Conservation (phyloP, 23 red algal genomes). For the Porphyridium purpureum region DNA sequence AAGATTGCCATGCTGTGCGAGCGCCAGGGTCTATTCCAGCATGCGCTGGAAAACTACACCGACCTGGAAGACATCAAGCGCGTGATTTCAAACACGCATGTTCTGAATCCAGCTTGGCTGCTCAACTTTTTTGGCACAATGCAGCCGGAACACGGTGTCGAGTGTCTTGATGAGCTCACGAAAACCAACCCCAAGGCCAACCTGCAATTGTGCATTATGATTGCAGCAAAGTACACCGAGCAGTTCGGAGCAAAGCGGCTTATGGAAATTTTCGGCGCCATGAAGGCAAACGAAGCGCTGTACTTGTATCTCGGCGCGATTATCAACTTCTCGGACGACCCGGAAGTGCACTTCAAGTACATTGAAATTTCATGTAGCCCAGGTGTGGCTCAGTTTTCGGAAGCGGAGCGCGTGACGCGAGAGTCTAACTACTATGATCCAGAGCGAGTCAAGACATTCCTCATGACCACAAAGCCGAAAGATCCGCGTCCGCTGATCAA, state of each 20-base stretch:
- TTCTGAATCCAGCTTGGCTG: conserved; percentile 80
- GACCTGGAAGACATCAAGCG: conserved; percentile 85
- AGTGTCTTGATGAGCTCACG: conserved; percentile 76
- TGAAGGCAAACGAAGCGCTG: conserved; percentile 63
- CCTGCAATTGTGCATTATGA: conserved; percentile 58
- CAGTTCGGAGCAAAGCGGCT: conserved; percentile 64
- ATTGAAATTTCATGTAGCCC: conserved; percentile 76
- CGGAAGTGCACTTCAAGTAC: conserved; percentile 85
- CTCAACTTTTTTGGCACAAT: conserved; percentile 81
- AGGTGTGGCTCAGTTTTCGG: conserved; percentile 64
- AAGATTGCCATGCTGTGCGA: conserved; percentile 83
- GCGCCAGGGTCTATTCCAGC: conserved; percentile 74
- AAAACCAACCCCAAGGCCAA: conserved; percentile 69
- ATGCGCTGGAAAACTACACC: conserved; percentile 76
- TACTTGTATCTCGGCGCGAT: conserved; percentile 81
- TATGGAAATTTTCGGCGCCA: conserved; percentile 58
- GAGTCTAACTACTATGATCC: conserved; percentile 82
- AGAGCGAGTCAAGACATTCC: conserved; percentile 63
- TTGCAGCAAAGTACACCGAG: conserved; percentile 84
- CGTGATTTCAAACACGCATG: conserved; percentile 80
- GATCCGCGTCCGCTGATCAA: conserved; percentile 97
- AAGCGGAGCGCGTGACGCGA: conserved; percentile 85
- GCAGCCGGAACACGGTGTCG: conserved; percentile 52
- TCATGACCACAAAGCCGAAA: conserved; percentile 56
- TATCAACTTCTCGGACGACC: conserved; percentile 55